These are phyloP conservation scores for Phytopythium boreale DNA, from an alignment of 352 stramenopile genomes.

Conservation along the genomic window DNA sequence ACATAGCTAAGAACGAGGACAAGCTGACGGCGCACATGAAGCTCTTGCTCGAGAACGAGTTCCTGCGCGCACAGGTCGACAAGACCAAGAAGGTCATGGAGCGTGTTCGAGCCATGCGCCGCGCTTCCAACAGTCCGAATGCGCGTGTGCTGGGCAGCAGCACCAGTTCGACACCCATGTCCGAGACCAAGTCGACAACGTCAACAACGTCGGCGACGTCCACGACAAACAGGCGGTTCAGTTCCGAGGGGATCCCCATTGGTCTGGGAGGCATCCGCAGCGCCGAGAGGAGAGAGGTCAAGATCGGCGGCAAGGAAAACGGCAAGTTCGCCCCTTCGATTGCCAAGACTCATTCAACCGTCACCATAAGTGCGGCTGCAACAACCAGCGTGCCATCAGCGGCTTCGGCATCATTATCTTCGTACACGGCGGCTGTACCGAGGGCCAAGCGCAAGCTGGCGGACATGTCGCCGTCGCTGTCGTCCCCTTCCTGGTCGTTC, in stretches of 20 bases:
- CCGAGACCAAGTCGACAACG: background rate
- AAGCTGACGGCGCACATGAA: slow-evolving; percentile 35
- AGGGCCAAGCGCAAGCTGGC: slow-evolving; percentile 5
- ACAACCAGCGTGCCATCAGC: background rate
- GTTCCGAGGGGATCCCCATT: background rate
- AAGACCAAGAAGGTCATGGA: slow-evolving; percentile 66
- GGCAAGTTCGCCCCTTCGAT: background rate
- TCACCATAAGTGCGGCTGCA: background rate
- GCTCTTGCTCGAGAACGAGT: slow-evolving; percentile 45
- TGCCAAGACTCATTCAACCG: background rate
- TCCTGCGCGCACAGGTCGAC: slow-evolving; percentile 57
- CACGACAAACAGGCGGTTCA: slow-evolving; percentile 2
- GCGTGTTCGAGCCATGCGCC: slow-evolving; percentile 34
- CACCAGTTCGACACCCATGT: background rate
- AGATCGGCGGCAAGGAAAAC: slow-evolving; percentile 7
- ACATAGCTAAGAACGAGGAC: slow-evolving; percentile 33
- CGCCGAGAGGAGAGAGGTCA: slow-evolving; percentile 5
- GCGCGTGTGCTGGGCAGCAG: background rate
- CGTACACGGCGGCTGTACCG: background rate
- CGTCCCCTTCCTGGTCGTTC: background rate
- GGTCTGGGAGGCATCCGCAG: background rate
- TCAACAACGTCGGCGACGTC: background rate
- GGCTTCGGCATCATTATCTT: background rate
- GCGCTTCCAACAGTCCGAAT: background rate
- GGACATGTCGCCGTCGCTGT: background rate